Evolutionary conservation across 169 alveolate genomes (phyloP), one percentile per base, ranked within the genome.

Genomic region (Eimeria brunetti): DNA sequence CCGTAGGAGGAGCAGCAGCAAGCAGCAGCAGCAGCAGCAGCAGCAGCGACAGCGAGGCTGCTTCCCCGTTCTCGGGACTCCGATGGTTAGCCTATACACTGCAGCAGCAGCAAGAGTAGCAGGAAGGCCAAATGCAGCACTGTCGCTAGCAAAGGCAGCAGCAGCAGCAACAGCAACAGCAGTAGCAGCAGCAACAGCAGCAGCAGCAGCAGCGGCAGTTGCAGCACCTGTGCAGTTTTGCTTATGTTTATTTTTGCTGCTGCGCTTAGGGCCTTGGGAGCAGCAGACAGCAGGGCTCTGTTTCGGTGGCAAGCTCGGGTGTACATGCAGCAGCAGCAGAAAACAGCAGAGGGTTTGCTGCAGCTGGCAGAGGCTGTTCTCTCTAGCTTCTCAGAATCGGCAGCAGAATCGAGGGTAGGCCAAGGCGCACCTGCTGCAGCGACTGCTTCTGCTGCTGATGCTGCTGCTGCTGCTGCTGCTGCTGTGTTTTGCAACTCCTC

Each of bases 271-370:
- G 89, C 51, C n/a, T 51, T 51, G 89, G 69, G 51, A 9, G 51
- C 89, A 81, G 89, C 73, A 56, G 89, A 81, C 89, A 30, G 75
- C 41, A 73, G 89, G 14, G 89, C 73, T 6, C 75, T 81, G 75
- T 81, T 81, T 30, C 75, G 89, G 27, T 81, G 75, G 71, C 44
- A 56, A 27, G 89, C 53, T 24, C 33, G 22, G 56, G 56, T 53
- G 44, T 51, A n/a, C 69, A 81, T 56, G 89, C 89, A 53, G 53
- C 89, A 81, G 89, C 84, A 73, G 84, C 84, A 73, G 84, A 51
- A 44, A 44, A 44, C 30, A 2, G 51, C 75, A 1, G 27, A 6
- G 33, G 71, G 58, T 30, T 33, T 81, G 71, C 89, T 81, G 75
- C 89, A 51, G 27, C 89, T 81, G 67, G 89, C 89, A 11, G 62